Conservation (phyloP, 225 moss, liverwort and hornwort species). For the Polytrichum commune region DNA sequence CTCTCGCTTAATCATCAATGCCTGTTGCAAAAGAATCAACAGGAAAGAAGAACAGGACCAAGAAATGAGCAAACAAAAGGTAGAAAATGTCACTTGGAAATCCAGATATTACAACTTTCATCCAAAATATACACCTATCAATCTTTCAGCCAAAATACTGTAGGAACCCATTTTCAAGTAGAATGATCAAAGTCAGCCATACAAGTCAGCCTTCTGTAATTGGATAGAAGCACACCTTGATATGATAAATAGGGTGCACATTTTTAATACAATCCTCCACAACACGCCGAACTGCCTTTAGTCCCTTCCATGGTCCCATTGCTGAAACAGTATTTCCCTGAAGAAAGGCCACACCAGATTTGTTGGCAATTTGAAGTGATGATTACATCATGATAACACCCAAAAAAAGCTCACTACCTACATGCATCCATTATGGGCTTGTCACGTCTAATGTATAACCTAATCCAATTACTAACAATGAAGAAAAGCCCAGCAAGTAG, state of each 20-base stretch:
- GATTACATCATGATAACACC: neutral
- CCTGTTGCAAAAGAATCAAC: conserved; percentile 32
- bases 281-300: conserved; percentile 78
- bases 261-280: conserved; percentile 98
- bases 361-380: neutral
- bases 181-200: no score
- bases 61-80: neutral
- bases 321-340: conserved; percentile 90
- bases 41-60: neutral
- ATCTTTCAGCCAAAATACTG: no score
- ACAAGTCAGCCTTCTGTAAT: no score
- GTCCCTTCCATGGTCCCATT: conserved; percentile 94
- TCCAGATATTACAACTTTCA: no score
- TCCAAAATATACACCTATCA: no score
- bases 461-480: no score
- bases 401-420: no score
- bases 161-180: no score
- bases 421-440: no score
- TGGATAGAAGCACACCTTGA: conserved; percentile 51
- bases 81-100: neutral
- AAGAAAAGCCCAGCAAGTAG: no score
- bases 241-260: conserved; percentile 94
- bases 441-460: no score
- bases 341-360: neutral
- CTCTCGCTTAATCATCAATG: conserved; percentile 98